Conservation (phyloP, 345 rosid genomes). For the Lepidium didymum region DNA sequence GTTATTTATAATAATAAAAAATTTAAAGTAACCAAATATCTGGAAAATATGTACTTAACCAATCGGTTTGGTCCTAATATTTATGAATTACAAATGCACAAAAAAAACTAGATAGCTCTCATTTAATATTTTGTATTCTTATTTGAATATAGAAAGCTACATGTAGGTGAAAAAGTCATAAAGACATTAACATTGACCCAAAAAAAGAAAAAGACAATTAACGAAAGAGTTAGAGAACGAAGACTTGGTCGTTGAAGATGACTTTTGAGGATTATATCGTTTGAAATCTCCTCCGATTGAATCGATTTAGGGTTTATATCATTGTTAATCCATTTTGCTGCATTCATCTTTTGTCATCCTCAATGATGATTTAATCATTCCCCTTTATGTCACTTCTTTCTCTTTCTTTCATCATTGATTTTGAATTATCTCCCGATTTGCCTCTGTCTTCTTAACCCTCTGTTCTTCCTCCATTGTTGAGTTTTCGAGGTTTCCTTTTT, state of each 20-base stretch:
- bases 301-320: not conserved
- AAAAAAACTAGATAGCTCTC: not conserved
- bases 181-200: constrained; percentile 3
- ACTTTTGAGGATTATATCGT: not conserved
- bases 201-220: not conserved
- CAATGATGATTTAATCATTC: not conserved
- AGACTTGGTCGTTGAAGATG: not conserved
- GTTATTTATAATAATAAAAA: too few relatives aligned
- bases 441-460: not conserved
- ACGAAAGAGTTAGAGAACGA: not conserved
- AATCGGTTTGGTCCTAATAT: too few relatives aligned
- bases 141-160: not conserved
- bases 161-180: not conserved
- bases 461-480: not conserved
- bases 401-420: not conserved
- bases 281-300: not conserved
- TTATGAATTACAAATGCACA: too few relatives aligned
- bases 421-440: not conserved
- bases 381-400: not conserved
- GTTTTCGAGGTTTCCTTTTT: not conserved
- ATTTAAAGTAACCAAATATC: too few relatives aligned
- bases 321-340: not conserved
- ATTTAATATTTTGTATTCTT: not conserved
- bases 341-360: not conserved
- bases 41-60: too few relatives aligned